Conservation (phyloP, 139 green algal genomes). For the Asterochloris erici region DNA sequence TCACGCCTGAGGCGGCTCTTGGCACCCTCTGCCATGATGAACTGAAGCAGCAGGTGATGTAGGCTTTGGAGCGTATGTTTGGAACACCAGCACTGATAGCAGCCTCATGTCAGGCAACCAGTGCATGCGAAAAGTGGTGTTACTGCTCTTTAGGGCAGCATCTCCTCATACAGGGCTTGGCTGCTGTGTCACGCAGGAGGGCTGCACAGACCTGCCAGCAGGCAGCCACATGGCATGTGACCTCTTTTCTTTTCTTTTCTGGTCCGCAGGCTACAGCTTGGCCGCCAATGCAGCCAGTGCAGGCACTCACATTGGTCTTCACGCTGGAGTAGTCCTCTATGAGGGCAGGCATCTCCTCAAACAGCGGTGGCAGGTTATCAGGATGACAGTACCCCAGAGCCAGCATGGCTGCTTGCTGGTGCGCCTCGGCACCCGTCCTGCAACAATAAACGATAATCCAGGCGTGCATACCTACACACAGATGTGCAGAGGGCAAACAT, state of each 20-base stretch:
- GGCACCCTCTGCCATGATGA: slow-evolving; percentile 16
- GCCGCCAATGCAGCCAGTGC: no score
- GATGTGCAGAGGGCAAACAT: no score
- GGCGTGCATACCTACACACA: not conserved
- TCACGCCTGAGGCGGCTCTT: slow-evolving; percentile 18
- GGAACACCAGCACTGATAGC: not conserved
- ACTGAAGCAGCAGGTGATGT: not conserved
- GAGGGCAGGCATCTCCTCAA: slow-evolving; percentile 47
- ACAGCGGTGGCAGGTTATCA: slow-evolving; percentile 44
- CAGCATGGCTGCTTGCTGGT: slow-evolving; percentile 44
- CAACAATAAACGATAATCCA: not conserved
- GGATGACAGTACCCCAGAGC: slow-evolving; percentile 62
- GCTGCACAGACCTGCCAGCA: no score
- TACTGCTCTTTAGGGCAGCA: no score
- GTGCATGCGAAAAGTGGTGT: no score
- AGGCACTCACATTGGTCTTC: slow-evolving; percentile 14
- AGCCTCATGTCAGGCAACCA: no score
- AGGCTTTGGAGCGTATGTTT: not conserved
- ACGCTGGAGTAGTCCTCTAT: slow-evolving; percentile 50
- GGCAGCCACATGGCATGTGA: no score
- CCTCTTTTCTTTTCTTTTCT: no score
- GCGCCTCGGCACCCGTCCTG: slow-evolving; percentile 21
- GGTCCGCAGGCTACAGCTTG: no score
- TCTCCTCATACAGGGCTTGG: no score
- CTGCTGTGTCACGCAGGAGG: no score